Evolutionary conservation across 1,139 yeast genomes (phyloP).

Genomic region (Magnusiomyces clavatus): DNA sequence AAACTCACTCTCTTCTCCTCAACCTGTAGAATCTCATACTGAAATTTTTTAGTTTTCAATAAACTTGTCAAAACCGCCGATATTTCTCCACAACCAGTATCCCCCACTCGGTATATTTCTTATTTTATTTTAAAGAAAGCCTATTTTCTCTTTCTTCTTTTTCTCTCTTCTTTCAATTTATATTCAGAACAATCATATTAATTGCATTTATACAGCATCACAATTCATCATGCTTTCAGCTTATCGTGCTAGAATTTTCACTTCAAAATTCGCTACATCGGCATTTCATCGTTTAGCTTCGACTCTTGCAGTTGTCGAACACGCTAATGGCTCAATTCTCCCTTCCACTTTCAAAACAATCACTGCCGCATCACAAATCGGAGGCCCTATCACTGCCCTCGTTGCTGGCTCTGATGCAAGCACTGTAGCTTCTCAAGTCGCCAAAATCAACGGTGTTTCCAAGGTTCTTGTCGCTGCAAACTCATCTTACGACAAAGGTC

Average conservation of each 20-base stretch:
- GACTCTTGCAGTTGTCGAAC: constrained; percentile 72
- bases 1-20: no score
- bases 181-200: no score
- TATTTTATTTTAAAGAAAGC: background rate
- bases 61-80: constrained; percentile 11
- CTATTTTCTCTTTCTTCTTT: constrained; percentile 1
- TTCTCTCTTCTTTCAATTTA: background rate
- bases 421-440: constrained; percentile 29
- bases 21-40: no score
- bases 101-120: constrained; percentile 5
- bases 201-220: background rate
- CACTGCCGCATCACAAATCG: constrained; percentile 35
- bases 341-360: constrained; percentile 53
- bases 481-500: constrained; percentile 33
- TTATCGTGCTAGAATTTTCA: background rate
- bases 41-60: no score
- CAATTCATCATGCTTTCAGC: constrained; percentile 5
- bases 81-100: constrained; percentile 5
- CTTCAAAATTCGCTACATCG: background rate
- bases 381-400: constrained; percentile 35
- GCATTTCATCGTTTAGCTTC: constrained; percentile 35
- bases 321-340: constrained; percentile 44
- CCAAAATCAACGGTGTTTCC: constrained; percentile 33
- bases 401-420: constrained; percentile 34
- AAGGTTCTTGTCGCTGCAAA: constrained; percentile 34